Conservation (phyloP, 2,329 filamentous ascomycete genomes). For the Ophiostoma quercus region DNA sequence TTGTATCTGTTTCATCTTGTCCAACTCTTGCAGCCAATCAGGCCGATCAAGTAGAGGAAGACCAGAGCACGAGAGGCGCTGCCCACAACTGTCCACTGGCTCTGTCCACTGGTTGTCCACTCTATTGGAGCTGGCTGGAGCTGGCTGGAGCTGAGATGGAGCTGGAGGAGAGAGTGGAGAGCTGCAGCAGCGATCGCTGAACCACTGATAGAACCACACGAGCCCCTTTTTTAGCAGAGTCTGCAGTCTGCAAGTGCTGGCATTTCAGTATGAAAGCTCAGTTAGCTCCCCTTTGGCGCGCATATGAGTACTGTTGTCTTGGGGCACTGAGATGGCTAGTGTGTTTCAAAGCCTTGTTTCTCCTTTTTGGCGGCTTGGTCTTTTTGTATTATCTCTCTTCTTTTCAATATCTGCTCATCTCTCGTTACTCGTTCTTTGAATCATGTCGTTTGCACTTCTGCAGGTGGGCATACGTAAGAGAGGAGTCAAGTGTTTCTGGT, state of each 20-base stretch:
- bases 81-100: neutral
- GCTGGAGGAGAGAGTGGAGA: slow-evolving; percentile 1
- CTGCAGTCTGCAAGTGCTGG: neutral
- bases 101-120: neutral
- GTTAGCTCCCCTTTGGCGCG: neutral
- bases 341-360: slow-evolving; percentile 14
- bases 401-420: neutral
- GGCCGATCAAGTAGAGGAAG: slow-evolving; percentile 6
- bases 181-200: neutral
- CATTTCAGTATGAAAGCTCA: neutral
- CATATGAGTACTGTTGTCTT: neutral
- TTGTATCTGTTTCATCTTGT: slow-evolving; percentile 24
- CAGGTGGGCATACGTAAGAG: slow-evolving; percentile 3
- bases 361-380: slow-evolving; percentile 14
- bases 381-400: neutral
- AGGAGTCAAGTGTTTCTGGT: neutral
- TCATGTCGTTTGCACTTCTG: neutral
- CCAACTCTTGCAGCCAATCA: slow-evolving; percentile 15
- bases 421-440: neutral
- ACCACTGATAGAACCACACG: neutral
- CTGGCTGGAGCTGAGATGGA: neutral
- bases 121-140: neutral
- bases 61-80: too few species aligned
- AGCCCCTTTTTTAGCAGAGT: neutral
- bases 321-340: neutral